A percentile compares a stretch with the other conserved stretches of the same genome.
These are phyloP conservation scores for Ilyonectria robusta DNA, from an alignment of 2,329 filamentous ascomycete genomes.

Conservation along the genomic window DNA sequence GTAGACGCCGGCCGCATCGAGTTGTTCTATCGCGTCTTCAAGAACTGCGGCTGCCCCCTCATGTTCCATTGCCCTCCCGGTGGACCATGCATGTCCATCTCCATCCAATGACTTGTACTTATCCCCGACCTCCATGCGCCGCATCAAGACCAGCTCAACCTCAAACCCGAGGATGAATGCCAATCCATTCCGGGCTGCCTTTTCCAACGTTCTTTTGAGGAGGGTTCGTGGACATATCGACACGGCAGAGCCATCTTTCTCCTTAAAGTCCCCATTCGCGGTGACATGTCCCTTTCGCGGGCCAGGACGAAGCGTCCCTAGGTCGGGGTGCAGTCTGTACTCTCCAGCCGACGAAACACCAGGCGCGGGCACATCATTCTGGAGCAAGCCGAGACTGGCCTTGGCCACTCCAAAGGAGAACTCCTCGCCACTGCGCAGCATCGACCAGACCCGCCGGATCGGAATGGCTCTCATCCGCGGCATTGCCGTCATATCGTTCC, in stretches of 20 bases:
- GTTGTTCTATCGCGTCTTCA: conserved; percentile 73
- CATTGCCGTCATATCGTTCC: conserved; percentile 83
- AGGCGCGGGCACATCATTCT: conserved; percentile 72
- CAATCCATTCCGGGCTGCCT: conserved; percentile 66
- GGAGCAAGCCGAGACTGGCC: conserved; percentile 76
- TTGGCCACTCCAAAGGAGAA: conserved; percentile 73
- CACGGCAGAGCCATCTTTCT: conserved; percentile 66
- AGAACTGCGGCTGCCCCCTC: conserved; percentile 70
- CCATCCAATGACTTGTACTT: conserved; percentile 64
- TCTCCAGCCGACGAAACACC: conserved; percentile 73
- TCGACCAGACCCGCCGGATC: conserved; percentile 66
- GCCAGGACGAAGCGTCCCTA: conserved; percentile 72
- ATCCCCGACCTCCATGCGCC: conserved; percentile 53
- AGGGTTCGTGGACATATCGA: conserved; percentile 76
- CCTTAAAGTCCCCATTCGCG: conserved; percentile 76
- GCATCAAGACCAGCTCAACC: conserved; percentile 82
- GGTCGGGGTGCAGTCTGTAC: conserved; percentile 76
- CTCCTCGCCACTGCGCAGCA: conserved; percentile 61
- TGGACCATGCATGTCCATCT: conserved; percentile 79
- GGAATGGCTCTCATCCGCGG: conserved; percentile 78
- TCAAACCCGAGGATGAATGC: conserved; percentile 82
- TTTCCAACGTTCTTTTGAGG: conserved; percentile 68
- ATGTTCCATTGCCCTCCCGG: conserved; percentile 74
- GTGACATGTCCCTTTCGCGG: conserved; percentile 74
- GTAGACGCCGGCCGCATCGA: conserved; percentile 74